phyloP scores from a whole-genome alignment of 1,284 basidiomycete species.

The Polyporus tsugae region DNA sequence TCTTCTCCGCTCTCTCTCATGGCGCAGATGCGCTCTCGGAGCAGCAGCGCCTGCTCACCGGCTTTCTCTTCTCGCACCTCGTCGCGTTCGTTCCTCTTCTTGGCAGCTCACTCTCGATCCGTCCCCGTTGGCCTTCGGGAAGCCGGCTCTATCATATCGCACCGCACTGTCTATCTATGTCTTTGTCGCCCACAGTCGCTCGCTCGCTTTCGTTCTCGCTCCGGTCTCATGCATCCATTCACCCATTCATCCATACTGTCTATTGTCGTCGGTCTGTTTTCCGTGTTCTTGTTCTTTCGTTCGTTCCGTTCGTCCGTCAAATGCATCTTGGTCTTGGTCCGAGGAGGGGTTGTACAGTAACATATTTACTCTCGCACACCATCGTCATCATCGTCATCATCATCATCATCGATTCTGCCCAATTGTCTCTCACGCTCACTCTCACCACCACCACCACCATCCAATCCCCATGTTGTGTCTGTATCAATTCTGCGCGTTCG shows the following conservation, averaged over 20 bases:
- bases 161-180: slow-evolving; percentile 14
- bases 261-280: not conserved
- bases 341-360: slow-evolving; percentile 9
- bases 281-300: not conserved
- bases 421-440: not conserved
- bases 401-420: not conserved
- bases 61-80: not conserved
- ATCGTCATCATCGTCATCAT: not conserved
- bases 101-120: not conserved
- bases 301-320: not conserved
- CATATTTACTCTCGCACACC: not conserved
- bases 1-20: slow-evolving; percentile 3
- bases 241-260: not conserved
- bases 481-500: not conserved
- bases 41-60: not conserved
- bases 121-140: not conserved
- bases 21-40: slow-evolving; percentile 16
- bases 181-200: slow-evolving; percentile 7
- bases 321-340: slow-evolving; percentile 1
- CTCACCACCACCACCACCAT: not conserved
- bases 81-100: slow-evolving; percentile 1
- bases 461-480: slow-evolving; percentile 4
- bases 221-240: not conserved
- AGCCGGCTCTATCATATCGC: not conserved
- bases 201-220: not conserved